Conservation (phyloP, 1,139 yeast genomes). For the Lodderomyces margitis region DNA sequence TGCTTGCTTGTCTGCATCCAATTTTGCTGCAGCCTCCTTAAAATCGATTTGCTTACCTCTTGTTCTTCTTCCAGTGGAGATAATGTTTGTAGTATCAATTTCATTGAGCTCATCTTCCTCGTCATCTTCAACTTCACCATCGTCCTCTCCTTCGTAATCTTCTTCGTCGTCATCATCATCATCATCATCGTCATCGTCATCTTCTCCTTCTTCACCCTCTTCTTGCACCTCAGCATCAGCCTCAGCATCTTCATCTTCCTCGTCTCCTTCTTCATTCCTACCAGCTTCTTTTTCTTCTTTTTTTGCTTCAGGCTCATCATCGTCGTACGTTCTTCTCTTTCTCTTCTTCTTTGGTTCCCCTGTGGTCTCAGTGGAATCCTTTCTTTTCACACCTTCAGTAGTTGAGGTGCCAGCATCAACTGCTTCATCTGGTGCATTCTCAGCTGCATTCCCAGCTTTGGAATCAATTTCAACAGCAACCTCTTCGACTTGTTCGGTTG, state of each 20-base stretch:
- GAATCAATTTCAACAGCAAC: not conserved
- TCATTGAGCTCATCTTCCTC: constrained; percentile 83
- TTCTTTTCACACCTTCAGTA: constrained; percentile 7
- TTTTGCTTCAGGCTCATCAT: constrained; percentile 37
- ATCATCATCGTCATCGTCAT: constrained; percentile 54
- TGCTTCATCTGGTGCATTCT: constrained; percentile 10
- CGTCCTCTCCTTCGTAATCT: constrained; percentile 50
- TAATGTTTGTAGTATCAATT: constrained; percentile 82
- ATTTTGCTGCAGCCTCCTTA: constrained; percentile 75
- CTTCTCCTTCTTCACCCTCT: constrained; percentile 46
- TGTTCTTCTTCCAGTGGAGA: constrained; percentile 83
- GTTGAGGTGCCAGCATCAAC: constrained; percentile 3
- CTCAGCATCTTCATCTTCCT: constrained; percentile 30
- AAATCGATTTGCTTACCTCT: constrained; percentile 89
- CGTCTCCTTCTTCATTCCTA: constrained; percentile 42
- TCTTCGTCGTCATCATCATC: constrained; percentile 46
- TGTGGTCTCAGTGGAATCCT: constrained; percentile 13
- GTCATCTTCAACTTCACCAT: constrained; percentile 50
- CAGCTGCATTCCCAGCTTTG: constrained; percentile 3
- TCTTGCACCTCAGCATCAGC: constrained; percentile 47
- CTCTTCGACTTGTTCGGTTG: constrained; percentile 6
- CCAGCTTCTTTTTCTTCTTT: constrained; percentile 25
- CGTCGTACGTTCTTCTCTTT: constrained; percentile 46
- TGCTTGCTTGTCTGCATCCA: constrained; percentile 61
- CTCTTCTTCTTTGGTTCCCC: constrained; percentile 31